Evolutionary conservation across 768 basidiomycete genomes (phyloP), one percentile per base, ranked within the genome.

Genomic region (Phanerodontia chrysosporium): DNA sequence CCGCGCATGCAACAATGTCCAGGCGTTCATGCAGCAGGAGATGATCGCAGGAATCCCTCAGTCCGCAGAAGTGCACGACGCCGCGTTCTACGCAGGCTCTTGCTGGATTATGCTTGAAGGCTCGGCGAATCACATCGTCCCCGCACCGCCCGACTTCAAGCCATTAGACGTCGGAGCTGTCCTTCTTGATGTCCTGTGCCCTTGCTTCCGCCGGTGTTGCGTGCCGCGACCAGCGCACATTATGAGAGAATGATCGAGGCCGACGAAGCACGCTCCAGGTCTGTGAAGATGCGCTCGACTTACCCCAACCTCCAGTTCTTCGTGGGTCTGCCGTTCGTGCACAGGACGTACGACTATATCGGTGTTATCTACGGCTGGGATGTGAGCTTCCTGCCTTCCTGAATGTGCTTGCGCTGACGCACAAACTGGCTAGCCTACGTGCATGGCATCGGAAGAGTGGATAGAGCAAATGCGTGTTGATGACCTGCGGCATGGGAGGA

Each of bases 391-490:
- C 54, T 10, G 10, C 21, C 13, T n/a, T 21, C 21, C 3, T 48
- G 18, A n/a, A 35, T 29, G 55, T 22, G 24, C 35, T 5, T 46
- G 28, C 51, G 18, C 3, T 13, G n/a, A 51, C 56, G 16, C 62
- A 49, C 59, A 63, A 22, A 12, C 10, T 25, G 22, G 22, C 12
- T 51, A 70, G 75, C 61, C 66, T 2, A 57, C 48, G 9, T 83
- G 81, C 62, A 70, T 64, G 58, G 75, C 76, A 13, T 64, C 71
- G 9, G 76, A 77, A 48, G 70, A 64, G 25, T 83, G 80, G 81
- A 79, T 79, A 12, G 51, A 45, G 16, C 66, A 72, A 28, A 82
- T 80, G 80, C 64, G 66, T 24, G 72, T 82, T 1, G 71, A 78
- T 58, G 58, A 63, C 10, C 70, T 83, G 16, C 44, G 66, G 27